Evolutionary conservation across 352 stramenopile genomes (phyloP), one percentile per base, ranked within the genome.

Genomic region (Ophiocytium majus): DNA sequence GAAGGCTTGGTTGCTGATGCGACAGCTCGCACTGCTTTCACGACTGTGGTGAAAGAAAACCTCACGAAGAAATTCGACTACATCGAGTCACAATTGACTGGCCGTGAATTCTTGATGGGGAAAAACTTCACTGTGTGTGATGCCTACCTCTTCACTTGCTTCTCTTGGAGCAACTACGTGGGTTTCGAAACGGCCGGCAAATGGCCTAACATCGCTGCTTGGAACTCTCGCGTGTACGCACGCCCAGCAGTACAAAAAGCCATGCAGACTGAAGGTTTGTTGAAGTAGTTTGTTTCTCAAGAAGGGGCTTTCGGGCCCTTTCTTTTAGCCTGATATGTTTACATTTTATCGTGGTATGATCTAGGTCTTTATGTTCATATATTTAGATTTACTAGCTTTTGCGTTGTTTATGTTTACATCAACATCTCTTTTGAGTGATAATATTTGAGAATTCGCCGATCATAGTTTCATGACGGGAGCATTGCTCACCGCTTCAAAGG

Each of bases 281-380:
- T 71, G 57, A 71, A 71, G 57, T 71, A 71, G 28, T 71, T 28
- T 28, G 28, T 71, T n/a, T n/a, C n/a, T n/a, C n/a, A n/a, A n/a
- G n/a, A n/a, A n/a, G n/a, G n/a, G n/a, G n/a, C n/a, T n/a, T n/a
- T n/a, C n/a, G n/a, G n/a, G n/a, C n/a, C n/a, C n/a, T n/a, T n/a
- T n/a, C n/a, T n/a, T n/a, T n/a, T n/a, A n/a, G n/a, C n/a, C n/a
- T n/a, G n/a, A n/a, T n/a, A n/a, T n/a, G n/a, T n/a, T n/a, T n/a
- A n/a, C n/a, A n/a, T n/a, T n/a, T n/a, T n/a, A n/a, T n/a, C n/a
- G n/a, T n/a, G n/a, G n/a, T n/a, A n/a, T n/a, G n/a, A n/a, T n/a
- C n/a, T n/a, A n/a, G n/a, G n/a, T n/a, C n/a, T n/a, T n/a, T n/a
- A n/a, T n/a, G n/a, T n/a, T n/a, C n/a, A n/a, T n/a, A n/a, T n/a